Evolutionary conservation across 805 yeast genomes (phyloP).

Genomic region (Cyberlindnera maritima): DNA sequence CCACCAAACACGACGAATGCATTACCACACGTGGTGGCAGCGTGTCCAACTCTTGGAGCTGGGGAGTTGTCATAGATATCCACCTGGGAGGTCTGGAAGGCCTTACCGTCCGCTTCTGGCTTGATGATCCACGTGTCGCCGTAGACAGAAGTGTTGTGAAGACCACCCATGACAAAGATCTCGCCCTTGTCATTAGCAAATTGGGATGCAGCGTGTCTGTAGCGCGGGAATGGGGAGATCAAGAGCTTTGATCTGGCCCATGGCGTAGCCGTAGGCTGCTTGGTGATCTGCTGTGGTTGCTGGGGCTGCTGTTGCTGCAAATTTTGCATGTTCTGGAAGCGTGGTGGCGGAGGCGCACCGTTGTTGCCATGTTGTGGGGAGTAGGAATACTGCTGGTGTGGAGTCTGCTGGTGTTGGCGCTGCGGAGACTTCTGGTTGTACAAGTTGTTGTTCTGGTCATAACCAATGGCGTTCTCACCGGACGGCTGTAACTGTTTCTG

Average conservation of each 20-base stretch:
- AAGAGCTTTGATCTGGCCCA: constrained; percentile 65
- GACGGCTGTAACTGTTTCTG: constrained; percentile 5
- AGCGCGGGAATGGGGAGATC: constrained; percentile 90
- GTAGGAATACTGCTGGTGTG: constrained; percentile 10
- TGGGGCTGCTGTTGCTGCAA: constrained; percentile 4
- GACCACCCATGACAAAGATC: constrained; percentile 89
- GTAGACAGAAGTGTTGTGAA: constrained; percentile 86
- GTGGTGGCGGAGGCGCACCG: constrained; percentile 8
- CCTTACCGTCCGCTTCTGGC: constrained; percentile 35
- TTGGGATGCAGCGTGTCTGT: constrained; percentile 85
- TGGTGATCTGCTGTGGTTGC: constrained; percentile 16
- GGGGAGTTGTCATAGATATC: constrained; percentile 80
- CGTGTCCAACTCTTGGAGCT: constrained; percentile 96
- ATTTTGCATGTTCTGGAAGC: constrained; percentile 2
- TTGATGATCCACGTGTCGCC: constrained; percentile 93
- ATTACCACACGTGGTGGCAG: constrained; percentile 86
- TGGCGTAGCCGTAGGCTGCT: constrained; percentile 40
- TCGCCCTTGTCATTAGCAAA: constrained; percentile 77
- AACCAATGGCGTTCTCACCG: constrained; percentile 12
- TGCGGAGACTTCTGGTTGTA: constrained; percentile 25
- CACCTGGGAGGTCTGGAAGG: constrained; percentile 46
- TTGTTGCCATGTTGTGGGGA: constrained; percentile 6
- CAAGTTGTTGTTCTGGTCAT: constrained; percentile 26
- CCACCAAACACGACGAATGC: constrained; percentile 97
- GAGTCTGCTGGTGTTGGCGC: constrained; percentile 12